Evolutionary conservation across 2,329 filamentous ascomycete genomes (phyloP).

Genomic region (Ilyonectria robusta): DNA sequence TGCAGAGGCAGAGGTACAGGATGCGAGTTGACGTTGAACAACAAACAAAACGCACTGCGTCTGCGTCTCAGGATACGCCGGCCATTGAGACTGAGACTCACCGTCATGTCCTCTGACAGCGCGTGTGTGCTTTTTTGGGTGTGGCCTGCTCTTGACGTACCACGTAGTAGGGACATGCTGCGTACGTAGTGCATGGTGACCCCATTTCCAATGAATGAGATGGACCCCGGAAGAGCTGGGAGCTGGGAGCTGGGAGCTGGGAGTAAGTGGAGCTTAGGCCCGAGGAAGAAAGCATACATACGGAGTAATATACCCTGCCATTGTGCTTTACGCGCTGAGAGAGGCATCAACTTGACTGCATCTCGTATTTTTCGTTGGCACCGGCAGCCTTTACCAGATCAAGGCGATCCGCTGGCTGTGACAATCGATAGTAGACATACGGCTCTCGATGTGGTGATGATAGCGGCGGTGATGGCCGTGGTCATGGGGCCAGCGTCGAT

Average conservation of each 20-base stretch:
- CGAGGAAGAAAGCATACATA: not conserved
- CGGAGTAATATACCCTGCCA: too few species aligned
- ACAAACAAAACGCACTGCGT: not conserved
- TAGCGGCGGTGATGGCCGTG: not conserved
- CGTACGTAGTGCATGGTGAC: not conserved
- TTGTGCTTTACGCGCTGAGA: too few species aligned
- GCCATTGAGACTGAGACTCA: not conserved
- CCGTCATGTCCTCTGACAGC: not conserved
- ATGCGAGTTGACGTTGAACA: not conserved
- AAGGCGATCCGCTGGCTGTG: not conserved
- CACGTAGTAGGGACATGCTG: not conserved
- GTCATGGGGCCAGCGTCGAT: conserved; percentile 10
- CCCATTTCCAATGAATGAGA: not conserved
- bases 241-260: not conserved
- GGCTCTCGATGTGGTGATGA: not conserved
- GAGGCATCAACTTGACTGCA: not conserved
- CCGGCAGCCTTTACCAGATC: not conserved
- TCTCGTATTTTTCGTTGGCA: not conserved
- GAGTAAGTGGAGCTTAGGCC: not conserved
- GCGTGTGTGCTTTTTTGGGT: not conserved
- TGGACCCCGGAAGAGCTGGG: not conserved
- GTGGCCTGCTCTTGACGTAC: not conserved
- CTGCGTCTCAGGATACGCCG: not conserved
- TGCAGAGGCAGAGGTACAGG: conserved; percentile 2
- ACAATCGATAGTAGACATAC: not conserved